A percentile compares a stretch with the other conserved stretches of the same genome.
These are phyloP conservation scores for Bacidia rubella DNA, from an alignment of 495 filamentous ascomycete species.

Conservation along the genomic window DNA sequence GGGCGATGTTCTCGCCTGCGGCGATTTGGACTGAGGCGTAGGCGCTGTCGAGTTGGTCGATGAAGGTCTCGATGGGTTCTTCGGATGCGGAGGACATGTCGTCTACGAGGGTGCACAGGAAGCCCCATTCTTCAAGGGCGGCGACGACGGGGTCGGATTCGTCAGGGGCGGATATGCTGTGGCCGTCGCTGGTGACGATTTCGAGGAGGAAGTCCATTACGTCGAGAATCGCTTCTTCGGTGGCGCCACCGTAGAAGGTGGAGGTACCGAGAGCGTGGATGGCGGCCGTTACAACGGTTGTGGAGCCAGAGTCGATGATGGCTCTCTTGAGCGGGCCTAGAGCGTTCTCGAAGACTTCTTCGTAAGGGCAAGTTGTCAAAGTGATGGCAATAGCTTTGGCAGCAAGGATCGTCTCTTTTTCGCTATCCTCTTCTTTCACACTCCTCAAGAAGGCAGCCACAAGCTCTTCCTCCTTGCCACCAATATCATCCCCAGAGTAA, in stretches of 20 bases:
- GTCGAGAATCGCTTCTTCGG: slow-evolving; percentile 53
- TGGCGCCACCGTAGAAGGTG: slow-evolving; percentile 68
- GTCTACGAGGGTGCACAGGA: slow-evolving; percentile 68
- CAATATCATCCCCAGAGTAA: slow-evolving; percentile 55
- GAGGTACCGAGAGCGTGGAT: slow-evolving; percentile 63
- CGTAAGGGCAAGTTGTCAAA: slow-evolving; percentile 55
- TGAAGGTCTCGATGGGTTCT: slow-evolving; percentile 67
- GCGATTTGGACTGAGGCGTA: slow-evolving; percentile 69
- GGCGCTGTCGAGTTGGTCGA: slow-evolving; percentile 73
- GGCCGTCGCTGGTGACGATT: slow-evolving; percentile 74
- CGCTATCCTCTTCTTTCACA: slow-evolving; percentile 54
- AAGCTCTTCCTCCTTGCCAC: slow-evolving; percentile 47
- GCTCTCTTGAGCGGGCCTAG: slow-evolving; percentile 50
- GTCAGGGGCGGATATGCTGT: slow-evolving; percentile 59
- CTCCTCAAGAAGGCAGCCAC: slow-evolving; percentile 58
- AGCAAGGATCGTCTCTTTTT: slow-evolving; percentile 60
- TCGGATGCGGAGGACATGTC: slow-evolving; percentile 65
- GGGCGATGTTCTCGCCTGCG: slow-evolving; percentile 79
- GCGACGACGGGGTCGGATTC: slow-evolving; percentile 65
- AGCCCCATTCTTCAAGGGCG: slow-evolving; percentile 79
- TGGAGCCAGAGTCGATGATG: slow-evolving; percentile 56
- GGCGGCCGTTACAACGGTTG: slow-evolving; percentile 52
- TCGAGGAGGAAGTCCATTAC: slow-evolving; percentile 76
- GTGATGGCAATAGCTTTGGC: slow-evolving; percentile 66
- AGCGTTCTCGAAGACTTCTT: slow-evolving; percentile 54